A percentile compares a stretch with the other conserved stretches of the same genome.
Conservation (phyloP, 495 filamentous ascomycete genomes). For the Lineolata rhizophorae region DNA sequence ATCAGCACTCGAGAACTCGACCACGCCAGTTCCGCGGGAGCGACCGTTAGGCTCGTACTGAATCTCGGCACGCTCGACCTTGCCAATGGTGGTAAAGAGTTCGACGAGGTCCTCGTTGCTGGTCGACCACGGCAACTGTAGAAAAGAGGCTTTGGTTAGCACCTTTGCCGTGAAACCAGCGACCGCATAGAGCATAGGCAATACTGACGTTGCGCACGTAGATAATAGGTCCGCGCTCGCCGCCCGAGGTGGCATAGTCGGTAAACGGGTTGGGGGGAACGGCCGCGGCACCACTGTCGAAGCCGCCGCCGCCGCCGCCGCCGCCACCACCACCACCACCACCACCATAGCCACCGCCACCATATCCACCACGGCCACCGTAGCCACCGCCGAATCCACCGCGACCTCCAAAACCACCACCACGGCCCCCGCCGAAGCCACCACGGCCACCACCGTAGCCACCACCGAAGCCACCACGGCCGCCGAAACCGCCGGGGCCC, state of each 20-base stretch:
- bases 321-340: slow-evolving; percentile 11
- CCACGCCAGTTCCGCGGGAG: slow-evolving; percentile 85
- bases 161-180: neutral
- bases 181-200: no score
- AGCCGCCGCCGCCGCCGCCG: slow-evolving; percentile 17
- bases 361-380: slow-evolving; percentile 21
- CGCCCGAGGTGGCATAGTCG: slow-evolving; percentile 73
- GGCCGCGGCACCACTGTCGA: slow-evolving; percentile 23
- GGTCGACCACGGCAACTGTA: slow-evolving; percentile 89
- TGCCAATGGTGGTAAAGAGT: slow-evolving; percentile 91
- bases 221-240: slow-evolving; percentile 63
- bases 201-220: slow-evolving; percentile 89
- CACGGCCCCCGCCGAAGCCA: slow-evolving; percentile 24
- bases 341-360: slow-evolving; percentile 14
- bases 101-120: slow-evolving; percentile 94
- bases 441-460: slow-evolving; percentile 22
- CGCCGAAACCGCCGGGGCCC: slow-evolving; percentile 32
- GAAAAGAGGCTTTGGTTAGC: neutral
- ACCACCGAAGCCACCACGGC: slow-evolving; percentile 24
- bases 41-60: slow-evolving; percentile 95
- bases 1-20: slow-evolving; percentile 64
- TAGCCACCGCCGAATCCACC: slow-evolving; percentile 13
- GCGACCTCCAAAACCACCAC: slow-evolving; percentile 25
- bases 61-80: slow-evolving; percentile 93
- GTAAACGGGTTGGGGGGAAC: slow-evolving; percentile 84